Percentiles rank a stretch among this genome's conserved stretches.
These are phyloP conservation scores for Neurospora sp. DNA, from an alignment of 495 filamentous ascomycete species.

Conservation along the genomic window DNA sequence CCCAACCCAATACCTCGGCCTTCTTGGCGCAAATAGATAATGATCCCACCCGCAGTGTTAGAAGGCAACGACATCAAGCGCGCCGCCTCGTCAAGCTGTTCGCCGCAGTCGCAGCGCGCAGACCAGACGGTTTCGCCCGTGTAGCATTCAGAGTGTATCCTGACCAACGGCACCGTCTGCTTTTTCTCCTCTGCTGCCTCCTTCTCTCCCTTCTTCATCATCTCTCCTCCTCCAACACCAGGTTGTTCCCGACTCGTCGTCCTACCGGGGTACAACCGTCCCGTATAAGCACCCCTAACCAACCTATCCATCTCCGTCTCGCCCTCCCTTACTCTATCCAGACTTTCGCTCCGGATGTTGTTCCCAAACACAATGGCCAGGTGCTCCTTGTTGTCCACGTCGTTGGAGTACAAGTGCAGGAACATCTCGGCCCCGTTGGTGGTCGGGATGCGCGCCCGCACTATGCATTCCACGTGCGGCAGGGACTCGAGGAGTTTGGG, in stretches of 20 bases:
- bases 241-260: slow-evolving; percentile 50
- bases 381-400: slow-evolving; percentile 89
- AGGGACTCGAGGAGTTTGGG: slow-evolving; percentile 60
- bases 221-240: not conserved
- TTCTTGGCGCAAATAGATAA: slow-evolving; percentile 93
- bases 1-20: slow-evolving; percentile 89
- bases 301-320: slow-evolving; percentile 96
- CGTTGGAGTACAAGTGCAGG: slow-evolving; percentile 88
- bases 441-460: slow-evolving; percentile 76
- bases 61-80: slow-evolving; percentile 77
- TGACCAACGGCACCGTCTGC: slow-evolving; percentile 59
- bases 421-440: slow-evolving; percentile 93
- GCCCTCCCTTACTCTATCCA: slow-evolving; percentile 71
- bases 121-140: slow-evolving; percentile 98
- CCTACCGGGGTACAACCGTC: slow-evolving; percentile 77
- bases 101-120: slow-evolving; percentile 92
- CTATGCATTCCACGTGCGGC: slow-evolving; percentile 69
- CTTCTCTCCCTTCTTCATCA: not conserved
- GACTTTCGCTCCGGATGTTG: slow-evolving; percentile 65
- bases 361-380: slow-evolving; percentile 94
- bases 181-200: slow-evolving; percentile 1
- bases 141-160: slow-evolving; percentile 98
- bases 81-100: slow-evolving; percentile 94
- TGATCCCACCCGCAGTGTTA: slow-evolving; percentile 67
- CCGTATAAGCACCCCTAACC: slow-evolving; percentile 87